Conservation (phyloP, 805 yeast species). For the Barnettozyma sp. region DNA sequence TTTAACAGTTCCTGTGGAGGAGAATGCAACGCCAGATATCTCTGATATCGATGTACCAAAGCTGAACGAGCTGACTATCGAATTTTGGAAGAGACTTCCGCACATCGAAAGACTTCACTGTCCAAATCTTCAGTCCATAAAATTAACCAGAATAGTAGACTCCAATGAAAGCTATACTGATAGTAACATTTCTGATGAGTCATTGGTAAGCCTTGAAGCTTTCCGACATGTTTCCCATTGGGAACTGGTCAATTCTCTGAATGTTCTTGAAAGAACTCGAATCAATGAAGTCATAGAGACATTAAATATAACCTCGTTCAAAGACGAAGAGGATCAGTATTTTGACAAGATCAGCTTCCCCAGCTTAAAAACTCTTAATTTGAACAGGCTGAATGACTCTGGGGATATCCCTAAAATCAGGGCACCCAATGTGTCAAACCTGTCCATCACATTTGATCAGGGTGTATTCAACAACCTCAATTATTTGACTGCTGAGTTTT, state of each 20-base stretch:
- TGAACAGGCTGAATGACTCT: slow-evolving; percentile 6
- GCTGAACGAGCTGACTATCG: slow-evolving; percentile 8
- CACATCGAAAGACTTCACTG: slow-evolving; percentile 1
- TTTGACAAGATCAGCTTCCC: slow-evolving; percentile 1
- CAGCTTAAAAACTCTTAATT: slow-evolving; percentile 2
- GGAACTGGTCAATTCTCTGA: slow-evolving; percentile 7
- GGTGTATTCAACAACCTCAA: neutral
- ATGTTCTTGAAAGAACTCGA: neutral
- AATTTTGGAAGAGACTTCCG: slow-evolving; percentile 7
- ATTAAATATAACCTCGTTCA: slow-evolving; percentile 6
- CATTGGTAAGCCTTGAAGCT: neutral
- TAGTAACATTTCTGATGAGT: neutral
- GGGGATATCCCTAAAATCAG: slow-evolving; percentile 6
- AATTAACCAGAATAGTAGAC: slow-evolving; percentile 8
- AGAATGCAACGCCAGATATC: neutral
- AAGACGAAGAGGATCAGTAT: slow-evolving; percentile 6
- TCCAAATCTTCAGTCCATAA: slow-evolving; percentile 8
- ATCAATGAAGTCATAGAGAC: slow-evolving; percentile 3
- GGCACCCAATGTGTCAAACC: slow-evolving; percentile 2
- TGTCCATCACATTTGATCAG: slow-evolving; percentile 6
- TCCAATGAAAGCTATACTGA: neutral
- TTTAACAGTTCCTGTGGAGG: slow-evolving; percentile 3
- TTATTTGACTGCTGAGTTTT: neutral
- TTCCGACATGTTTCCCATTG: slow-evolving; percentile 8
- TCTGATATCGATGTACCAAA: slow-evolving; percentile 5